phyloP scores from a whole-genome alignment of 139 green algal species.

The Chlorella vulgaris region DNA sequence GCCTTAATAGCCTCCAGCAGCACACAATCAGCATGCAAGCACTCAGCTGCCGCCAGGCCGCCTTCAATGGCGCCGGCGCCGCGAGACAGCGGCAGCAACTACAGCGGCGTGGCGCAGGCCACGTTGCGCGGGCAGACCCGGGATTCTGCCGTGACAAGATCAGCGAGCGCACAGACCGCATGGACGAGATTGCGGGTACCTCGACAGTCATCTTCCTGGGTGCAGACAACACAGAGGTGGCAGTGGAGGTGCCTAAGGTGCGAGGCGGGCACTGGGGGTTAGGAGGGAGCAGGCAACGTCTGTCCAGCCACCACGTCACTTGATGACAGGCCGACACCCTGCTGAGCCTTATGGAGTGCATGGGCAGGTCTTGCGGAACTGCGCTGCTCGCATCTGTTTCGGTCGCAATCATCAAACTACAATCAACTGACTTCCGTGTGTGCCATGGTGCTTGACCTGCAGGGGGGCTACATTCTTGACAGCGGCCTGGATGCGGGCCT shows the following conservation, averaged over 20 bases:
- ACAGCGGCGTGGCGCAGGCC: neutral
- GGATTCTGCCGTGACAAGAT: conserved; percentile 82
- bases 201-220: conserved; percentile 76
- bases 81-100: conserved; percentile 1
- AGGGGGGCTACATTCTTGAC: conserved; percentile 86
- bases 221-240: conserved; percentile 51
- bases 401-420: too few species aligned
- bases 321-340: too few species aligned
- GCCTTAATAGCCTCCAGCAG: neutral
- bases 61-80: neutral
- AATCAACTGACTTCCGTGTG: too few species aligned
- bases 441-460: too few species aligned
- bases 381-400: too few species aligned
- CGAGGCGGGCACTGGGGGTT: neutral
- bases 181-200: conserved; percentile 51
- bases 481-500: conserved; percentile 81
- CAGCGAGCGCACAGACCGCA: conserved; percentile 23
- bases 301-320: too few species aligned
- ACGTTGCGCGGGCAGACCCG: conserved; percentile 33
- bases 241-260: conserved; percentile 59
- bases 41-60: neutral
- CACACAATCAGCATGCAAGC: conserved; percentile 11
- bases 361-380: too few species aligned
- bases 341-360: too few species aligned
- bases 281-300: too few species aligned